Evolutionary conservation across 768 basidiomycete species (phyloP).

Genomic region (Lactarius tabidus): DNA sequence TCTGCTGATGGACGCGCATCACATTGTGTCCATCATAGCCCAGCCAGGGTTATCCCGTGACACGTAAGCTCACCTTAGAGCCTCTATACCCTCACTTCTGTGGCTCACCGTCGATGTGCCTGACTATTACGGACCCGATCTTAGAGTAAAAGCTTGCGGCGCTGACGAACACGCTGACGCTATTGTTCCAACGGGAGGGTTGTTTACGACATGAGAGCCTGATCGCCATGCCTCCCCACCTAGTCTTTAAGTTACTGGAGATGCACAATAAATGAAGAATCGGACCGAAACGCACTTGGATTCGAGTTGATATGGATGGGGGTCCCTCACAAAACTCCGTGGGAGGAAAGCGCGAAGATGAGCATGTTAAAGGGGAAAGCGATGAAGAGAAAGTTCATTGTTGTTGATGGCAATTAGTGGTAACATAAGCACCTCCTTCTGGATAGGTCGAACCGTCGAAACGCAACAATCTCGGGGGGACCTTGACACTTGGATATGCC

Average conservation of each 20-base stretch:
- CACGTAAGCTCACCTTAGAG: background rate
- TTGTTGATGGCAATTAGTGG: background rate
- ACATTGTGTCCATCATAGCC: background rate
- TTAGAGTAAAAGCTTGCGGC: background rate
- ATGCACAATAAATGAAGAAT: background rate
- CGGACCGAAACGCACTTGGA: background rate
- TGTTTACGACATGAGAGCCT: background rate
- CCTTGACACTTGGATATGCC: background rate
- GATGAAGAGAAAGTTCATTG: background rate
- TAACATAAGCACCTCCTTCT: background rate
- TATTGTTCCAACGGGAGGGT: background rate
- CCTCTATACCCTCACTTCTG: background rate
- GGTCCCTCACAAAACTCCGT: background rate
- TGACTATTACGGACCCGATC: background rate
- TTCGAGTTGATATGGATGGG: background rate
- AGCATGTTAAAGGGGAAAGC: background rate
- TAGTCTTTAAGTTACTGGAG: background rate
- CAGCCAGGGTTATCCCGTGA: constrained; percentile 6
- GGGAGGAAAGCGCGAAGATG: background rate
- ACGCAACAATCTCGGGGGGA: background rate
- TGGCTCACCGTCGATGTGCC: background rate
- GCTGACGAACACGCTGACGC: background rate
- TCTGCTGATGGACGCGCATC: constrained; percentile 16
- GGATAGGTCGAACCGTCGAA: background rate
- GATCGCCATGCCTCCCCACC: background rate